Conservation (phyloP, 257 asterid genomes). For the Haberlea rhodopensis region DNA sequence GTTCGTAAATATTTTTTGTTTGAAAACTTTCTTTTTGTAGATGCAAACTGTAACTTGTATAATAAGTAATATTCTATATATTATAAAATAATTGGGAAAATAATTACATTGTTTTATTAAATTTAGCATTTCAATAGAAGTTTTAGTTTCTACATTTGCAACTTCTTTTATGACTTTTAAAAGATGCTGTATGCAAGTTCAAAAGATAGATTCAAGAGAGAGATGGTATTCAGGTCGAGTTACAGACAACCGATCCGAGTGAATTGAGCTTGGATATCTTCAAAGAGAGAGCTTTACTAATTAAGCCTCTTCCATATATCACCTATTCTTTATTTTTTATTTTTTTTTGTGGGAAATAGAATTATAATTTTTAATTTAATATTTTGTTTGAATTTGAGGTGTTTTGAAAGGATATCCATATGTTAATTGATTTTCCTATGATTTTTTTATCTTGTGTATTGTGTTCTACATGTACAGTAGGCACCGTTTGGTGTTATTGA, state of each 20-base stretch:
- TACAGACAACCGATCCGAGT: slow-evolving; percentile 75
- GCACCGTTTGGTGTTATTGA: too few relatives aligned
- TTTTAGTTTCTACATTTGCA: too few relatives aligned
- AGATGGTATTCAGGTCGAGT: slow-evolving; percentile 70
- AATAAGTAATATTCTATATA: too few relatives aligned
- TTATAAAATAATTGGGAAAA: too few relatives aligned
- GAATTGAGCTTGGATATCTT: slow-evolving; percentile 71
- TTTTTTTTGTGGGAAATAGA: slow-evolving; percentile 21
- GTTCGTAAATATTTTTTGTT: too few relatives aligned
- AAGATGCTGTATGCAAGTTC: slow-evolving; percentile 76
- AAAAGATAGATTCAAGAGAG: slow-evolving; percentile 69
- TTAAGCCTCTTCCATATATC: slow-evolving; percentile 9
- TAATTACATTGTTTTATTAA: too few relatives aligned
- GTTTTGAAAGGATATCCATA: slow-evolving; percentile 20
- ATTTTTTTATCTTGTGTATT: background rate
- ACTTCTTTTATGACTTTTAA: too few relatives aligned
- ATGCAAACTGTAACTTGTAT: too few relatives aligned
- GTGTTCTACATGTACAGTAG: background rate
- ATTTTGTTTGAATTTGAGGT: slow-evolving; percentile 10
- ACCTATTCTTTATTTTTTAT: slow-evolving; percentile 16
- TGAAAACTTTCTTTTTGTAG: too few relatives aligned
- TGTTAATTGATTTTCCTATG: slow-evolving; percentile 25
- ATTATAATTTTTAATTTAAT: background rate
- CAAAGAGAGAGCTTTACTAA: slow-evolving; percentile 55
- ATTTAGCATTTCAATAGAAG: too few relatives aligned